Percentiles rank a stretch among this genome's conserved stretches.
phyloP scores from a whole-genome alignment of 331 rosid species.

The Phaseolus coccineus region DNA sequence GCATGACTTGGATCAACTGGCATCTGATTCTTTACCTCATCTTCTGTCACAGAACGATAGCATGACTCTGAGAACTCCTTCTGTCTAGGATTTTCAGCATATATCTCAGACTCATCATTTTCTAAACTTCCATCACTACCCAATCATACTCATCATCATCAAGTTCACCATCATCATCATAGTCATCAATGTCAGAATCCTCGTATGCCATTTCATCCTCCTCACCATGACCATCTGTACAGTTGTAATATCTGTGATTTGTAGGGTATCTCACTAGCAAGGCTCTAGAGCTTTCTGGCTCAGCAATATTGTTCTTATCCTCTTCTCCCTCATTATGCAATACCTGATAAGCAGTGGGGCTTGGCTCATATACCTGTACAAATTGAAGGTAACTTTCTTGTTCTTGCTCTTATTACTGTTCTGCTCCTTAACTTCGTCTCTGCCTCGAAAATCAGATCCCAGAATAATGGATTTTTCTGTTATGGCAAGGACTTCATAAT shows the following conservation, averaged over 20 bases:
- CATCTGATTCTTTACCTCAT: constrained; percentile 36
- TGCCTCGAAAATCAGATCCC: constrained; percentile 54
- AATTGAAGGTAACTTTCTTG: constrained; percentile 93
- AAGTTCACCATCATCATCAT: constrained; percentile 49
- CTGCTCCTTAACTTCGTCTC: constrained; percentile 64
- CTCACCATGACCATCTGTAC: constrained; percentile 62
- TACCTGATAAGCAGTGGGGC: constrained; percentile 56
- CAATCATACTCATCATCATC: constrained; percentile 48
- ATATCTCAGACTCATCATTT: constrained; percentile 41
- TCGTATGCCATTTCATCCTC: constrained; percentile 63
- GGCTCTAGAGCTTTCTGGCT: constrained; percentile 42
- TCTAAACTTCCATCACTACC: constrained; percentile 33
- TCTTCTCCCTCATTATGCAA: constrained; percentile 64
- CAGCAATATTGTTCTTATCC: constrained; percentile 37
- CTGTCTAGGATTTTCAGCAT: constrained; percentile 41
- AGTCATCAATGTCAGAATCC: constrained; percentile 66
- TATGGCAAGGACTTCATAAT: constrained; percentile 60
- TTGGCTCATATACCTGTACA: constrained; percentile 81
- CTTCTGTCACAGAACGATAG: constrained; percentile 34
- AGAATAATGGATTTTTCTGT: constrained; percentile 43
- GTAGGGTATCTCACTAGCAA: constrained; percentile 57
- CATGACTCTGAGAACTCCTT: constrained; percentile 40
- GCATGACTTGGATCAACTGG: constrained; percentile 18
- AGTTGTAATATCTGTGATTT: constrained; percentile 79
- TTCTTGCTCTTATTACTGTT: constrained; percentile 52